Evolutionary conservation across 768 basidiomycete genomes (phyloP).

Genomic region (Daedaleopsis nitida): DNA sequence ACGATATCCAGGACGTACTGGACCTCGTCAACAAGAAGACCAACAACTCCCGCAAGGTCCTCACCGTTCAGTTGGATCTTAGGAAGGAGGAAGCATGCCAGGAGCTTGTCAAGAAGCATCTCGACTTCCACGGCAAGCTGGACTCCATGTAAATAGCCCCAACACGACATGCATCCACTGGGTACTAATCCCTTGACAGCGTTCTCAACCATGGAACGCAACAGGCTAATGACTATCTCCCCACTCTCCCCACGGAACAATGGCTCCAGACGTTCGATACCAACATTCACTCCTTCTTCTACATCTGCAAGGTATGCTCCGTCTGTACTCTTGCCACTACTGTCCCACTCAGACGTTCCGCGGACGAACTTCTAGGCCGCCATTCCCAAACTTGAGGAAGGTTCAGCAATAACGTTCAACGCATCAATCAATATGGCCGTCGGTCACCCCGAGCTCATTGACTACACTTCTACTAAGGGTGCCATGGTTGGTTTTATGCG

Average conservation of each 20-base stretch:
- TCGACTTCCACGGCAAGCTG: constrained; percentile 38
- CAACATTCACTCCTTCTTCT: constrained; percentile 48
- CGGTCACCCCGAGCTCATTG: constrained; percentile 49
- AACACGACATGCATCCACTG: too few relatives aligned
- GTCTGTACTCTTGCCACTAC: background rate
- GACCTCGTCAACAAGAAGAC: constrained; percentile 43
- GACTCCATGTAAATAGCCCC: constrained; percentile 39
- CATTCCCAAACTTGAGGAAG: constrained; percentile 44
- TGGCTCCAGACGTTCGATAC: constrained; percentile 45
- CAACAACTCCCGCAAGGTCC: constrained; percentile 37
- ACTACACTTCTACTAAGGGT: constrained; percentile 59
- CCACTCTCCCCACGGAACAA: constrained; percentile 40
- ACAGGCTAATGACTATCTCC: constrained; percentile 39
- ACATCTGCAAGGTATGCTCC: constrained; percentile 37
- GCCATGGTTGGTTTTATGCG: constrained; percentile 51
- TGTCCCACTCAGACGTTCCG: constrained; percentile 38
- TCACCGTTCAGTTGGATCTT: constrained; percentile 40
- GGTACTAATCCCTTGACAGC: constrained; percentile 19
- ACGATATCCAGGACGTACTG: constrained; percentile 41
- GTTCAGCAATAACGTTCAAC: constrained; percentile 45
- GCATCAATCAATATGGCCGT: constrained; percentile 45
- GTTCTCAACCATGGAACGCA: constrained; percentile 49
- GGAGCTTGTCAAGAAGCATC: constrained; percentile 40
- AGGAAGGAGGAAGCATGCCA: constrained; percentile 40
- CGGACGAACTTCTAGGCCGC: constrained; percentile 29